Percentiles rank a stretch among this genome's conserved stretches.
These are phyloP conservation scores for Waltergamsia citrina DNA, from an alignment of 2,329 filamentous ascomycete species.

Conservation along the genomic window DNA sequence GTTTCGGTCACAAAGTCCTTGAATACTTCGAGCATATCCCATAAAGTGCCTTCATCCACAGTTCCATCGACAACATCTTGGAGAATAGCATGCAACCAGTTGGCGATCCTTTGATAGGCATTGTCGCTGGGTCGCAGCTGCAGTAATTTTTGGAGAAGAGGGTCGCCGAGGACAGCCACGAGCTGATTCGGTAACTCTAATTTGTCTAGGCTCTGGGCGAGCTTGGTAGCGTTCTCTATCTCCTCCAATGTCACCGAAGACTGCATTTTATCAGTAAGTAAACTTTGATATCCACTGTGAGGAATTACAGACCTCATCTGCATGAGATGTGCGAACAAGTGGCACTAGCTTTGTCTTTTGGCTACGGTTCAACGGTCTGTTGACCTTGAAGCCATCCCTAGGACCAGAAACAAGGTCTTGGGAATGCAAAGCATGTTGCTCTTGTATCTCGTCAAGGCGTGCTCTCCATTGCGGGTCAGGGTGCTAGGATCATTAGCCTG, in stretches of 20 bases:
- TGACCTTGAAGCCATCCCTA: constrained; percentile 52
- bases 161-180: constrained; percentile 66
- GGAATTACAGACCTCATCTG: constrained; percentile 48
- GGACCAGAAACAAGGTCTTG: constrained; percentile 22
- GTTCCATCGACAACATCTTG: constrained; percentile 45
- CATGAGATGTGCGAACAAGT: constrained; percentile 63
- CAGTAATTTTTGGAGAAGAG: constrained; percentile 68
- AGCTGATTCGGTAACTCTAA: constrained; percentile 78
- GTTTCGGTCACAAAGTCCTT: constrained; percentile 44
- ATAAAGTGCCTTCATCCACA: constrained; percentile 34
- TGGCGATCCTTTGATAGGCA: constrained; percentile 40
- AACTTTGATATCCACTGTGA: not conserved
- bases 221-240: constrained; percentile 58
- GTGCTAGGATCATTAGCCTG: constrained; percentile 37
- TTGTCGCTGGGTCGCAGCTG: constrained; percentile 50
- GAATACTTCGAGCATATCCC: constrained; percentile 46
- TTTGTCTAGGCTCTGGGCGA: constrained; percentile 65
- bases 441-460: constrained; percentile 59
- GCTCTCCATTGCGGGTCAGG: constrained; percentile 69
- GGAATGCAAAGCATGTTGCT: constrained; percentile 38
- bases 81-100: constrained; percentile 49
- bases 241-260: constrained; percentile 60
- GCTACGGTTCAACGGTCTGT: constrained; percentile 29
- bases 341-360: constrained; percentile 42
- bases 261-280: constrained; percentile 6